Percentiles rank a stretch among this genome's conserved stretches.
phyloP scores from a whole-genome alignment of 2,329 filamentous ascomycete genomes.

The Pseudogymnoascus pannorum region DNA sequence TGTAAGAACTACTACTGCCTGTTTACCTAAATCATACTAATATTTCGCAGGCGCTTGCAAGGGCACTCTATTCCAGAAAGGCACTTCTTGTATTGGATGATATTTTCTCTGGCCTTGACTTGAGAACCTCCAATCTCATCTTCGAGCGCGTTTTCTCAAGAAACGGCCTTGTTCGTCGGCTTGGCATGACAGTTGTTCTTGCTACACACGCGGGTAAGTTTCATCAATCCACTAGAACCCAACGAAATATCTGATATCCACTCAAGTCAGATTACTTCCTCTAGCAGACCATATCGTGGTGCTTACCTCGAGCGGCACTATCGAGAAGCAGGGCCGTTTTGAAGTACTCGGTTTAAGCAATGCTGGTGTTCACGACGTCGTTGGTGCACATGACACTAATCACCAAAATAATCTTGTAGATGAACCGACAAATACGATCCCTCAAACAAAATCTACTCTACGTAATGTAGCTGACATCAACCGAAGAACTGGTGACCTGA shows the following conservation, averaged over 20 bases:
- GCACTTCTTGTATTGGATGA: constrained; percentile 21
- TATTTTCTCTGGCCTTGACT: constrained; percentile 21
- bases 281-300: constrained; percentile 32
- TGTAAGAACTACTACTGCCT: neutral
- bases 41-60: constrained; percentile 20
- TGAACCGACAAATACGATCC: neutral
- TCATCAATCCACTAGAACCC: neutral
- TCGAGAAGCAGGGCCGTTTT: constrained; percentile 31
- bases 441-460: neutral
- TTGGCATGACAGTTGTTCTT: constrained; percentile 31
- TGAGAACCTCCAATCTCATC: constrained; percentile 15
- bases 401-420: neutral
- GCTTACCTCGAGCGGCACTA: constrained; percentile 27
- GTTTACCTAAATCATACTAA: neutral
- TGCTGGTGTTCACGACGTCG: neutral
- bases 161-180: constrained; percentile 16
- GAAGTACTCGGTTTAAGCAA: constrained; percentile 27
- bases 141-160: constrained; percentile 17
- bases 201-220: constrained; percentile 21
- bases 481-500: constrained; percentile 13
- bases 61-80: constrained; percentile 19
- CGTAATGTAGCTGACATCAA: neutral
- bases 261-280: constrained; percentile 17
- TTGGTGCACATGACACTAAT: neutral
- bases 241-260: neutral